Percentiles rank a stretch among this genome's conserved stretches.
These are phyloP conservation scores for Phytopythium sindhum DNA, from an alignment of 352 stramenopile genomes.

Conservation along the genomic window DNA sequence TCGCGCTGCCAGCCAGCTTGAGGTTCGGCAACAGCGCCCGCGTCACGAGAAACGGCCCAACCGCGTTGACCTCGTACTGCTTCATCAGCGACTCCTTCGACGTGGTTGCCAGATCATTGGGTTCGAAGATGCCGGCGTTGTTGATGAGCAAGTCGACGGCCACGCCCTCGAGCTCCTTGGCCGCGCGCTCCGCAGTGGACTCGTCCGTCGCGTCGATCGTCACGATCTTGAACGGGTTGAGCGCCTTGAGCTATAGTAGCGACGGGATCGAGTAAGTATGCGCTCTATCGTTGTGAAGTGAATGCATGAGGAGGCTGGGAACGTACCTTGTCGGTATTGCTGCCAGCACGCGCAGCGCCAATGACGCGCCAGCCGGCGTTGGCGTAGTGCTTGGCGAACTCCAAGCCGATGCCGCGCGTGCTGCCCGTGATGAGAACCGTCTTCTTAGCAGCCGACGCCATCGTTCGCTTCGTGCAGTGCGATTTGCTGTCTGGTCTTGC, in stretches of 20 bases:
- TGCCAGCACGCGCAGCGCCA: constrained; percentile 22
- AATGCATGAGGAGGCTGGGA: background rate
- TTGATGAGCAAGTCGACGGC: constrained; percentile 60
- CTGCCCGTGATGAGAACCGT: constrained; percentile 46
- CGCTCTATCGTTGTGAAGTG: too few species aligned
- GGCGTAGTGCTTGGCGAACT: constrained; percentile 36
- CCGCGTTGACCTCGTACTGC: constrained; percentile 57
- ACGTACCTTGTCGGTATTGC: constrained; percentile 27
- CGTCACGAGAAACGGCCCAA: too few species aligned
- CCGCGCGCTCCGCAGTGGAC: constrained; percentile 31
- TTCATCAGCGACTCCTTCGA: constrained; percentile 41
- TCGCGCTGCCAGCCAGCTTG: constrained; percentile 31
- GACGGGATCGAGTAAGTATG: background rate
- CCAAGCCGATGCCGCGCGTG: constrained; percentile 39
- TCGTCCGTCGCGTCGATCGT: constrained; percentile 42
- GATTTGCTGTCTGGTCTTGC: background rate
- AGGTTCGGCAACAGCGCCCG: constrained; percentile 41
- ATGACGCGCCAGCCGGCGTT: constrained; percentile 41
- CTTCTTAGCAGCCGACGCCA: constrained; percentile 16
- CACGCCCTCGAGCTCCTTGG: constrained; percentile 32
- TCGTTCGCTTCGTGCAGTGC: background rate
- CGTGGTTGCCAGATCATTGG: constrained; percentile 17
- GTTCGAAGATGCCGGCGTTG: constrained; percentile 43
- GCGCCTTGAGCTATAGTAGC: constrained; percentile 13
- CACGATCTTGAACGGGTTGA: constrained; percentile 36